Evolutionary conservation across 352 stramenopile species (phyloP).

Genomic region (Pythium graminicola): DNA sequence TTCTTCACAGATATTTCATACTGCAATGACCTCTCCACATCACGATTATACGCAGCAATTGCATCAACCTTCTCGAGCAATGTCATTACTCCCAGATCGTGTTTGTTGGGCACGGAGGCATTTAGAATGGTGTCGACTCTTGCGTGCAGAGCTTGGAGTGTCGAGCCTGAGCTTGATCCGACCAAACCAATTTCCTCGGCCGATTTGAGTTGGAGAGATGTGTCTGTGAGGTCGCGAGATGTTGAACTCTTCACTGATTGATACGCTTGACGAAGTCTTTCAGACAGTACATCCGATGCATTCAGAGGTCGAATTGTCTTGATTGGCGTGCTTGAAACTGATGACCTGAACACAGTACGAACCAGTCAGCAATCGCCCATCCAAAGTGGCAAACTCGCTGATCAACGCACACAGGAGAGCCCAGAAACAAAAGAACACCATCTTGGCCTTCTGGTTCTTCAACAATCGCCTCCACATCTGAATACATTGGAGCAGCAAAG

Average conservation of each 20-base stretch:
- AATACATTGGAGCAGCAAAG: constrained; percentile 8
- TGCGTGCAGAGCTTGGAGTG: constrained; percentile 23
- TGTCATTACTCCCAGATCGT: constrained; percentile 24
- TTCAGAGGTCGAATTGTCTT: not conserved
- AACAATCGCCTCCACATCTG: not conserved
- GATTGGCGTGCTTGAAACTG: not conserved
- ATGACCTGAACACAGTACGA: not conserved
- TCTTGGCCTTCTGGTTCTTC: constrained; percentile 10
- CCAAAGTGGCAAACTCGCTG: not conserved
- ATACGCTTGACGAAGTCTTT: constrained; percentile 44
- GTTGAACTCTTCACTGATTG: constrained; percentile 38
- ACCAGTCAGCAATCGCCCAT: too few species aligned
- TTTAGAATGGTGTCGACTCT: constrained; percentile 33
- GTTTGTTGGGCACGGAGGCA: not conserved
- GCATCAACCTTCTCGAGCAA: constrained; percentile 43
- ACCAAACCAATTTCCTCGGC: not conserved
- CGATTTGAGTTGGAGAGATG: not conserved
- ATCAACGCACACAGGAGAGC: constrained; percentile 12
- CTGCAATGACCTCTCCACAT: constrained; percentile 33
- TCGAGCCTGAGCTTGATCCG: not conserved
- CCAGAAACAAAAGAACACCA: constrained; percentile 5
- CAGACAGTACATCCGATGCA: constrained; percentile 32
- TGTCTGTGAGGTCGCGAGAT: not conserved
- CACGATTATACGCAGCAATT: constrained; percentile 24
- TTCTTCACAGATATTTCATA: constrained; percentile 52